Evolutionary conservation across 2,329 filamentous ascomycete genomes (phyloP).

Genomic region (Didymosphaeria variabile): DNA sequence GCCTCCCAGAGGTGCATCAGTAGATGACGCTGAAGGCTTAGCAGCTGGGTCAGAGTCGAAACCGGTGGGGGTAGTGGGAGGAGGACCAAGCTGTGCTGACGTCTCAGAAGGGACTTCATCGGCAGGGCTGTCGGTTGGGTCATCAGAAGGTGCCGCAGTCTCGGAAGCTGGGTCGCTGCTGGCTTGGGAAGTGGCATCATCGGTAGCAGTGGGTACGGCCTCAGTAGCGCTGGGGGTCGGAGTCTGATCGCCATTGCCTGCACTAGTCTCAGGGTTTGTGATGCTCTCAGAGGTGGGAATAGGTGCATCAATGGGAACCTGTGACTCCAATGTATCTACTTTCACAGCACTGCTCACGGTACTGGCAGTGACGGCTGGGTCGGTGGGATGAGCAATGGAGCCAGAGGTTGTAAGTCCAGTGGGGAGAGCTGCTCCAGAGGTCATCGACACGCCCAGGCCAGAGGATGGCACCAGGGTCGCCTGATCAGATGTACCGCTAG

Average conservation of each 20-base stretch:
- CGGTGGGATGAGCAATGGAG: slow-evolving; percentile 9
- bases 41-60: slow-evolving; percentile 11
- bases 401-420: slow-evolving; percentile 3
- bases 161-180: neutral
- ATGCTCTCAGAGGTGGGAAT: slow-evolving; percentile 16
- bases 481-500: slow-evolving; percentile 1
- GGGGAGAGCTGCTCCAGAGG: slow-evolving; percentile 5
- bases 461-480: slow-evolving; percentile 1
- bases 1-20: slow-evolving; percentile 21
- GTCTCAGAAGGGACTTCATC: slow-evolving; percentile 5
- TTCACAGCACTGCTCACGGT: slow-evolving; percentile 3
- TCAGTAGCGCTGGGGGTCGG: slow-evolving; percentile 9
- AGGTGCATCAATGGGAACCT: slow-evolving; percentile 3
- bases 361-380: neutral
- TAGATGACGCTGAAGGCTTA: slow-evolving; percentile 20
- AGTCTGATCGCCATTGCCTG: slow-evolving; percentile 9
- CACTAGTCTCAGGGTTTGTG: neutral
- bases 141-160: slow-evolving; percentile 11
- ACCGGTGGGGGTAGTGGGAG: slow-evolving; percentile 15
- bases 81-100: slow-evolving; percentile 10
- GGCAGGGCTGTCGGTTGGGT: neutral
- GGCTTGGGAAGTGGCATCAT: neutral
- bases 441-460: slow-evolving; percentile 10
- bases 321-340: slow-evolving; percentile 11
- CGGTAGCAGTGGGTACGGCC: slow-evolving; percentile 8